Base-by-base conservation (phyloP, 2,329 filamentous ascomycete species). In the Epichloe gansuensis region DNA sequence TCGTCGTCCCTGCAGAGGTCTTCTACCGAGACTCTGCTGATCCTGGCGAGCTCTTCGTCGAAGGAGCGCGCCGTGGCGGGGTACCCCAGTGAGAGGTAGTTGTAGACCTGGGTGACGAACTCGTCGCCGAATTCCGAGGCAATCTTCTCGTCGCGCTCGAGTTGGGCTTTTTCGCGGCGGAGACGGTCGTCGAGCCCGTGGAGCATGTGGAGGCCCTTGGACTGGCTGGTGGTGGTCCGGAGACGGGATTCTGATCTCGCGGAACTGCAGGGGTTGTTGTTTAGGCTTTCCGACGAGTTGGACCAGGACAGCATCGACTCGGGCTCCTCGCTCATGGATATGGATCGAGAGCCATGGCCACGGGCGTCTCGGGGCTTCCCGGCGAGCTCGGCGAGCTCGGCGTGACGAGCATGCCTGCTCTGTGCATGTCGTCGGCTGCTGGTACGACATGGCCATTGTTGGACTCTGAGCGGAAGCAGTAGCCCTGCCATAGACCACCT, bases 31-130 rank as follows among this genome's bases (percentile, higher is more conserved):
- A 95, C 82, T 9, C 78, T 75, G 35, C 84, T 86, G 53, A 96
- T 94, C 64, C 86, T 88, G 59, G 83, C 81, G 21, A 97, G 75
- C 71, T 97, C 91, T 11, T 83, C 78, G 63, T 97, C 91, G 63
- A 88, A 97, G 39, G 81, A 78, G 23, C 85, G 81, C 11, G 91
- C 91, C 62, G 90, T 82, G 37, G 88, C 84, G 3, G 91, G 91
- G 66, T 96, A 96, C 5, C 91, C 91, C 5, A 97, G 77, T 0
- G 89, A 95, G 15, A 97, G 76, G 67, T 97, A 97, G 67, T 97
- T 96, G 76, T 94, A 97, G 7, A 97, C 91, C 68, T 97, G 91
- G 0, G 91, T 95, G 52, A 96, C 82, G 65, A 96, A 95, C 3
- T 75, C 75, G 65, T 95, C 88, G 55, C 84, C 76, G 62, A 93